Evolutionary conservation across 2,329 filamentous ascomycete genomes (phyloP).

Genomic region (Parasarocladium wereldwijsianum): DNA sequence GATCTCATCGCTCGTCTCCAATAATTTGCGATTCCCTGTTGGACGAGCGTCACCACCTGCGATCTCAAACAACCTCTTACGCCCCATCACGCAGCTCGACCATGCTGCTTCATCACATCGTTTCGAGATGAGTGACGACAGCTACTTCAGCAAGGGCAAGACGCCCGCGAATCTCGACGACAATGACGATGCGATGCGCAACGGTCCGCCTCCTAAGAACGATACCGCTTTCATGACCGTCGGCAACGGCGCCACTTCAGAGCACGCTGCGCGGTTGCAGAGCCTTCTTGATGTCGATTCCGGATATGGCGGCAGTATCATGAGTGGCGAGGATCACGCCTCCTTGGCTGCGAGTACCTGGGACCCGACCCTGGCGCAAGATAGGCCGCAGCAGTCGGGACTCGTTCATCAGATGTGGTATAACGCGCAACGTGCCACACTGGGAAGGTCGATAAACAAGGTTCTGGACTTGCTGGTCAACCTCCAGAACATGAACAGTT

Average conservation of each 20-base stretch:
- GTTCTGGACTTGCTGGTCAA: constrained; percentile 73
- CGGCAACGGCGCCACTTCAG: constrained; percentile 65
- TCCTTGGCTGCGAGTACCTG: constrained; percentile 30
- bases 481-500: constrained; percentile 76
- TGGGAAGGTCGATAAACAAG: constrained; percentile 76
- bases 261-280: constrained; percentile 68
- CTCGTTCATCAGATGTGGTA: constrained; percentile 90
- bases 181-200: constrained; percentile 13
- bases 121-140: constrained; percentile 43
- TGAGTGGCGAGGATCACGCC: constrained; percentile 38
- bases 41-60: too few species aligned
- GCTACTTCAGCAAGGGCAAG: constrained; percentile 41
- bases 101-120: constrained; percentile 18
- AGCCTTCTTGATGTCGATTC: constrained; percentile 76
- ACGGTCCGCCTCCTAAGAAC: constrained; percentile 21
- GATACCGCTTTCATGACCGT: constrained; percentile 83
- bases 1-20: too few species aligned
- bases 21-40: too few species aligned
- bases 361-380: constrained; percentile 28
- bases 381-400: constrained; percentile 44
- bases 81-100: constrained; percentile 9
- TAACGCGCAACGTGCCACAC: constrained; percentile 75
- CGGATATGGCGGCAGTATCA: constrained; percentile 73
- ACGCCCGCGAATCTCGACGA: constrained; percentile 17
- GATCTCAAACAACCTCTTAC: background rate